These are phyloP conservation scores for Ophiostoma montium DNA, from an alignment of 2,329 filamentous ascomycete genomes.

Conservation along the genomic window DNA sequence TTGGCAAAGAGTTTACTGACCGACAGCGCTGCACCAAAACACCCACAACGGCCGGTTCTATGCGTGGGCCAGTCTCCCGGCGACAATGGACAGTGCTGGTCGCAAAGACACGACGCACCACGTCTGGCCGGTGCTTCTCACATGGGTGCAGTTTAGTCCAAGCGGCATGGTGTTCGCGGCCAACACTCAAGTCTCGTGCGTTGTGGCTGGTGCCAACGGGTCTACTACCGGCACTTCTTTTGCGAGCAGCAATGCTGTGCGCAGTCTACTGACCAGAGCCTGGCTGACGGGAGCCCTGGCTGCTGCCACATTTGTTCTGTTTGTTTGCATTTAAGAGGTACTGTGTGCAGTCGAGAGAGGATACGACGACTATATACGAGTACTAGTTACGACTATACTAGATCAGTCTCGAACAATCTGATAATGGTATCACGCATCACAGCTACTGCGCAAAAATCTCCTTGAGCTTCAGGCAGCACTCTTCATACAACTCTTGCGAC, in stretches of 20 bases:
- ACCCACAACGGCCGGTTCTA: conserved; percentile 3
- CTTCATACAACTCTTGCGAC: conserved; percentile 37
- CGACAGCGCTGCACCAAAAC: background rate
- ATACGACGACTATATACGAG: no score
- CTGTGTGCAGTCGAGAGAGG: no score
- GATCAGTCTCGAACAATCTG: no score
- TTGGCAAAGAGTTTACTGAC: background rate
- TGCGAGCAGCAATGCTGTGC: background rate
- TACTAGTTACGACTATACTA: no score
- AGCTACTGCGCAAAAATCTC: background rate
- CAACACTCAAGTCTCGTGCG: conserved; percentile 4
- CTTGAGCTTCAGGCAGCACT: conserved; percentile 27
- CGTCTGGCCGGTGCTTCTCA: conserved; percentile 6
- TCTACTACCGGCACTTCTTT: conserved; percentile 1
- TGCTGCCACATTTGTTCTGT: background rate
- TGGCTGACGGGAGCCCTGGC: background rate
- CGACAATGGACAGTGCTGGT: background rate
- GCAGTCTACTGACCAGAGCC: background rate
- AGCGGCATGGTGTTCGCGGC: conserved; percentile 1
- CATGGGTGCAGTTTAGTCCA: conserved; percentile 4
- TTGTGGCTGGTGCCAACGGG: background rate
- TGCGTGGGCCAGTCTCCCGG: conserved; percentile 4
- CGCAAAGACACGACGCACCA: background rate
- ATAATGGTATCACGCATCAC: background rate
- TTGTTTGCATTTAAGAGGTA: no score